Base-by-base conservation (phyloP, 2,329 filamentous ascomycete species). In the Monascus ruber region DNA sequence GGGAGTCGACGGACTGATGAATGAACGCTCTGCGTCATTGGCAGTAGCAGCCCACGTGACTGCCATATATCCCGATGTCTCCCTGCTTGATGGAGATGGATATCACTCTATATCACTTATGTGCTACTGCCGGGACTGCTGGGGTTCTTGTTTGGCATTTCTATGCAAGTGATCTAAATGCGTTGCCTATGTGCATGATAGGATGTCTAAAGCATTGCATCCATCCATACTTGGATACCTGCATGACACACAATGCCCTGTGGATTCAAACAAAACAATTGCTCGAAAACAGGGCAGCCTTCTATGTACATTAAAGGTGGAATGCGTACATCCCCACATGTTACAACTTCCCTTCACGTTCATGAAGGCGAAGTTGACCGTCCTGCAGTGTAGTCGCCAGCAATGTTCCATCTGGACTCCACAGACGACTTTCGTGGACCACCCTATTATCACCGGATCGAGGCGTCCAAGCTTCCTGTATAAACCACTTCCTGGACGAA, bases 341-440 rank as follows among this genome's bases (percentile, higher is more conserved):
- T 17, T 17, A 58, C 37, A 59, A 37, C 34, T 56, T 58, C 26
- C 41, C 46, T 26, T 25, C 36, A 6, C 40, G 43, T 1, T 36
- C 40, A 27, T 46, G 42, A n/a, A 62, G 39, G 32, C 60, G 50
- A 35, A 72, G 49, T 58, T 72, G 54, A 5, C 70, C 68, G 47
- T 74, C 71, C 47, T 74, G 71, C 44, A 69, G 59, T 8, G 66
- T 62, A 11, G 62, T 72, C 6, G 63, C 68, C 33, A 73, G 42
- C 46, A 73, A 59, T 8, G 49, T 51, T 1, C 69, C 69, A 46
- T 60, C 54, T 3, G 59, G 54, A 38, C 55, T 54, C 62, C 65
- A 72, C 34, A 73, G 48, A 45, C 64, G 54, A 47, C 66, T 69
- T 47, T 72, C 63, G 49, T 71, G 68, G 26, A 66, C 52, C 0